Evolutionary conservation across 2,329 filamentous ascomycete species (phyloP).

Genomic region (Colletotrichum phormii): DNA sequence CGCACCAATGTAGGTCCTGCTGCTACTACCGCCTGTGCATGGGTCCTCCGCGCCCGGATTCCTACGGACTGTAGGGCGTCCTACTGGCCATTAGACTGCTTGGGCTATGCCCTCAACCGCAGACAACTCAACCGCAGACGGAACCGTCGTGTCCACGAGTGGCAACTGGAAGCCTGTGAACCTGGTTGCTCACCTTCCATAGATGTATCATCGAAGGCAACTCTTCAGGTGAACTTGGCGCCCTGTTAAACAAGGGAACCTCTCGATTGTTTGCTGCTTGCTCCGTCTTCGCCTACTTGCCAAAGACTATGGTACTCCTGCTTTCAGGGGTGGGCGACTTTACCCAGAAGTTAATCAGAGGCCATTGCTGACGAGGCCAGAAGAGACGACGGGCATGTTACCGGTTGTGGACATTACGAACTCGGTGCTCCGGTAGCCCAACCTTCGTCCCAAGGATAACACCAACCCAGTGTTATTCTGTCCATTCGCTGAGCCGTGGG

Average conservation of each 20-base stretch:
- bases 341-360: background rate
- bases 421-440: background rate
- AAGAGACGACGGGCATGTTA: constrained; percentile 2
- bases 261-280: background rate
- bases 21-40: background rate
- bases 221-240: background rate
- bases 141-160: background rate
- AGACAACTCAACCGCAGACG: background rate
- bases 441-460: background rate
- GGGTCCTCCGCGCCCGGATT: constrained; percentile 24
- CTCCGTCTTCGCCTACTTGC: background rate
- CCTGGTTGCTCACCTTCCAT: background rate
- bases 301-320: background rate
- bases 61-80: constrained; percentile 10
- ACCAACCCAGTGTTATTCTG: background rate
- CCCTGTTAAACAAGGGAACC: background rate
- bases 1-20: constrained; percentile 10
- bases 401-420: background rate
- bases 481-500: background rate
- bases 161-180: background rate
- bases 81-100: background rate
- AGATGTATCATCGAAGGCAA: background rate
- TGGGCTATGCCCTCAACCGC: background rate
- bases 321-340: background rate
- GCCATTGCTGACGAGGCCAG: background rate